Conservation (phyloP, 2,329 filamentous ascomycete genomes). For the Verticillium longisporum region DNA sequence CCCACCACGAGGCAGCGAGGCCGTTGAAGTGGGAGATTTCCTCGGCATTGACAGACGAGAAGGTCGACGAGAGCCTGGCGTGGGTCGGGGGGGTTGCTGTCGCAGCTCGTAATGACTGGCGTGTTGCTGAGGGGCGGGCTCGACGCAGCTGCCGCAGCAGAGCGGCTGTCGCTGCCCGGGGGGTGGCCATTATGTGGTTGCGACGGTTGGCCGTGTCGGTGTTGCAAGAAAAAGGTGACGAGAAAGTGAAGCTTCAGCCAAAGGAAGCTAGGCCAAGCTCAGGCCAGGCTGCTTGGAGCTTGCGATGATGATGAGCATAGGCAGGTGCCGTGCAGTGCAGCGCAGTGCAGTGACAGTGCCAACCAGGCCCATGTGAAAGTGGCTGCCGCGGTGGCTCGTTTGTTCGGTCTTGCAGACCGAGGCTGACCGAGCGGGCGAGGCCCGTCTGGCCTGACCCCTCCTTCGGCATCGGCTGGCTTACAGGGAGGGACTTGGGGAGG, state of each 20-base stretch:
- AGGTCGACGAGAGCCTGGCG: constrained; percentile 16
- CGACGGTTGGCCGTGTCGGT: background rate
- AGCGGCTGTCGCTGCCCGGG: constrained; percentile 7
- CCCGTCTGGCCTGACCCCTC: too few relatives aligned
- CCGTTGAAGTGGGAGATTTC: constrained; percentile 93
- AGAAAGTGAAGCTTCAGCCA: background rate
- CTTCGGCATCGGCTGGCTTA: background rate
- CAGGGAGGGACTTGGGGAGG: too few relatives aligned
- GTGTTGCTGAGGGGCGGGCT: background rate
- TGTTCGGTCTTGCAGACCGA: background rate
- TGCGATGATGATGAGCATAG: too few relatives aligned
- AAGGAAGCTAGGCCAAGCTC: too few relatives aligned
- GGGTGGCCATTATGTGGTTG: background rate
- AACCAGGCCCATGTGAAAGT: background rate
- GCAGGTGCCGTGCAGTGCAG: too few relatives aligned
- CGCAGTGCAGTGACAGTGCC: background rate
- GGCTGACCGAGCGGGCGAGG: background rate
- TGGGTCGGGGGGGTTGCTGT: background rate
- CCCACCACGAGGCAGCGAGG: constrained; percentile 95
- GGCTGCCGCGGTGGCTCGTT: background rate
- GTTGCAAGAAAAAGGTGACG: background rate
- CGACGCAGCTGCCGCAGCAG: constrained; percentile 5
- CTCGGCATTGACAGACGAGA: constrained; percentile 73
- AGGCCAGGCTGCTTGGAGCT: too few relatives aligned
- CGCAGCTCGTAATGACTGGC: background rate